Percentiles rank a stretch among this genome's conserved stretches.
Conservation (phyloP, 345 rosid genomes). For the Pseudoturritis turrita region DNA sequence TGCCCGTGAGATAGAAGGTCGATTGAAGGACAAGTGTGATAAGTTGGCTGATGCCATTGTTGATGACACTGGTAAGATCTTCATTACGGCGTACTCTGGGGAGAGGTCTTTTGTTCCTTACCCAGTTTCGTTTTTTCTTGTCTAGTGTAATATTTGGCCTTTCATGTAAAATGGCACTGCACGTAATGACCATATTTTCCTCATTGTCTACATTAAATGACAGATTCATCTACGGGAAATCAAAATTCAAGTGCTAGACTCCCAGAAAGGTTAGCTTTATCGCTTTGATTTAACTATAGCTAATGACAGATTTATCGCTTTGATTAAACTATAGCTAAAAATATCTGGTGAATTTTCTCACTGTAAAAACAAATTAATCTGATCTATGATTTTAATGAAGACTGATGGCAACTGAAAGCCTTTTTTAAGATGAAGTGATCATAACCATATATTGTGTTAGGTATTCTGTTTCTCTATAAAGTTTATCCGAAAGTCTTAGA, state of each 20-base stretch:
- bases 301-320: too few relatives aligned
- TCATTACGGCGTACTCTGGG: conserved; percentile 1
- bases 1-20: conserved; percentile 76
- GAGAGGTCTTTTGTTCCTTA: neutral
- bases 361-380: neutral
- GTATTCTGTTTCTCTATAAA: neutral
- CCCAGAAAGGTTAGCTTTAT: conserved; percentile 76
- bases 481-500: neutral
- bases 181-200: neutral
- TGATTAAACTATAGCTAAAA: too few relatives aligned
- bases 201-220: neutral
- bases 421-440: neutral
- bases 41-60: conserved; percentile 78
- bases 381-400: neutral
- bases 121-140: neutral
- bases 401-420: neutral
- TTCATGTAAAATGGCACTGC: neutral
- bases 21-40: conserved; percentile 81
- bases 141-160: neutral
- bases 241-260: conserved; percentile 76
- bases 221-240: conserved; percentile 70
- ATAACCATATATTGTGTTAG: neutral
- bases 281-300: too few relatives aligned
- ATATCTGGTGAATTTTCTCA: neutral
- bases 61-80: conserved; percentile 76